These are phyloP conservation scores for Wallacemonas sp. DNA, from an alignment of 208 protist species.

Conservation along the genomic window DNA sequence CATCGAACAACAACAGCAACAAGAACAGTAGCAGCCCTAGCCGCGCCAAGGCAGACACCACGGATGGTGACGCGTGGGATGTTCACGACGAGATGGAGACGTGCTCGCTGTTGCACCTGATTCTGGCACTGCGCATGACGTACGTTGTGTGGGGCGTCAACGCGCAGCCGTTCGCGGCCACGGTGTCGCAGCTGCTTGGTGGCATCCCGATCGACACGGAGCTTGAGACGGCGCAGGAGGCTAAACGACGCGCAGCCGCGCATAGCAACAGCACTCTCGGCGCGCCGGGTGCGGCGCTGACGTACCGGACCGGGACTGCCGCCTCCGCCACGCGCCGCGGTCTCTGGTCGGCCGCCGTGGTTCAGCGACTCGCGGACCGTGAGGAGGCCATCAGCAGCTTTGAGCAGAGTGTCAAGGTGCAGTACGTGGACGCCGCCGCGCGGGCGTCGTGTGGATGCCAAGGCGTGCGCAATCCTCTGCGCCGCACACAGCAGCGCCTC, in stretches of 20 bases:
- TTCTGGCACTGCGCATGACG: slow-evolving; percentile 70
- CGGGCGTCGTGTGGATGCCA: not conserved
- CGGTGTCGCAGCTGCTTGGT: not conserved
- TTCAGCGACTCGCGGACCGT: not conserved
- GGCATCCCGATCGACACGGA: slow-evolving; percentile 4
- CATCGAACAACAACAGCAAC: too few relatives aligned
- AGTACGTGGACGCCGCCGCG: slow-evolving; percentile 4
- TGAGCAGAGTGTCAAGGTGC: not conserved
- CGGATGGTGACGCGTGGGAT: slow-evolving; percentile 36
- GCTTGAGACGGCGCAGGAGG: not conserved
- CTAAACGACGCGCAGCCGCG: not conserved
- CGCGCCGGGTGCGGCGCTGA: not conserved
- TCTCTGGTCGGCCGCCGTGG: not conserved
- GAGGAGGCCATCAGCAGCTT: not conserved
- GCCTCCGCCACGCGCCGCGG: not conserved
- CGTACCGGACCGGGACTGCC: not conserved
- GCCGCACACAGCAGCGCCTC: not conserved
- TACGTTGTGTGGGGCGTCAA: slow-evolving; percentile 79
- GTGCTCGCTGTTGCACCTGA: slow-evolving; percentile 72
- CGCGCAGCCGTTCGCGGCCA: slow-evolving; percentile 9
- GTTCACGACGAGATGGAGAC: slow-evolving; percentile 69
- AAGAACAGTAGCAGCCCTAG: too few relatives aligned
- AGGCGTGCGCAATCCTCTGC: not conserved
- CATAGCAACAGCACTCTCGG: not conserved
- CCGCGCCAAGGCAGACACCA: not conserved